Evolutionary conservation across 192 early-diverging fungal genomes (phyloP).

Genomic region (Coemansia sp.): DNA sequence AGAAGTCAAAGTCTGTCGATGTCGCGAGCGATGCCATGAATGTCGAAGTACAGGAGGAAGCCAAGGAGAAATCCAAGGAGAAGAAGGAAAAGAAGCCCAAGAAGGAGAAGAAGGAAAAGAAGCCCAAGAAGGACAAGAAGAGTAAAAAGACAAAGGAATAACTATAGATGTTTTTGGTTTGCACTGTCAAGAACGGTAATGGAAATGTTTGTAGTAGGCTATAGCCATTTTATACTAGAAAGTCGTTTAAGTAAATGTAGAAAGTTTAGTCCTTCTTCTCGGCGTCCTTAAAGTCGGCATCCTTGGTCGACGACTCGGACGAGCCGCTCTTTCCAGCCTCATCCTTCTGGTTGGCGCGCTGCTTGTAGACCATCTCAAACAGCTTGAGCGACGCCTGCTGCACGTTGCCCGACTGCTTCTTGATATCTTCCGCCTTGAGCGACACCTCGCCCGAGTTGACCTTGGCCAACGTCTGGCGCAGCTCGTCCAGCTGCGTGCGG

Average conservation of each 20-base stretch:
- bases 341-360: conserved; percentile 55
- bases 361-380: conserved; percentile 98
- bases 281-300: conserved; percentile 77
- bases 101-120: conserved; percentile 22
- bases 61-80: conserved; percentile 16
- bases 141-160: conserved; percentile 12
- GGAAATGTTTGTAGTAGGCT: no score
- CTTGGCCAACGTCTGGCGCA: conserved; percentile 77
- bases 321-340: conserved; percentile 12
- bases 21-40: conserved; percentile 1
- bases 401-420: conserved; percentile 78
- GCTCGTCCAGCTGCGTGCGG: conserved; percentile 73
- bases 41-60: neutral
- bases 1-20: conserved; percentile 6
- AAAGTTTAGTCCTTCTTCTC: conserved; percentile 57
- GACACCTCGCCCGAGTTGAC: conserved; percentile 63
- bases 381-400: conserved; percentile 92
- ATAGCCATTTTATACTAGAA: conserved; percentile 1
- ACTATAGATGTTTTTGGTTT: neutral
- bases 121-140: conserved; percentile 3
- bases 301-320: conserved; percentile 50
- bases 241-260: conserved; percentile 2
- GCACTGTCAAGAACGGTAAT: no score
- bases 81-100: conserved; percentile 33
- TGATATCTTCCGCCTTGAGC: conserved; percentile 81